phyloP scores from a whole-genome alignment of 2,329 filamentous ascomycete species.

The Diplocarpon mali region DNA sequence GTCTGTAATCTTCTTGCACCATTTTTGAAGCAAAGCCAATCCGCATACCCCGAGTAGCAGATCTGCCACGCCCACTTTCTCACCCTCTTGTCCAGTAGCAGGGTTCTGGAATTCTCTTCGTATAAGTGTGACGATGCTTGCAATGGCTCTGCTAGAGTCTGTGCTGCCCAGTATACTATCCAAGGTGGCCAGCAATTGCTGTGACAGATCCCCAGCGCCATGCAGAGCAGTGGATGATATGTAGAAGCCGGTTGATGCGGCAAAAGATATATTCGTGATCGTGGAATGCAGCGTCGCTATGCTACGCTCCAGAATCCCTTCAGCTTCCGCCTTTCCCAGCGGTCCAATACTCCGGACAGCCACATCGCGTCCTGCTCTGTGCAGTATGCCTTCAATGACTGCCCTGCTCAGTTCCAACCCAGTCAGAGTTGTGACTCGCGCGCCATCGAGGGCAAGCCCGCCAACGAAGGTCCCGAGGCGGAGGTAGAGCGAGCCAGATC shows the following conservation, averaged over 20 bases:
- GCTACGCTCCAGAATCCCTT: constrained; percentile 44
- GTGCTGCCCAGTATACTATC: constrained; percentile 57
- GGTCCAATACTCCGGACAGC: constrained; percentile 27
- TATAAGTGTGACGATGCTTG: constrained; percentile 53
- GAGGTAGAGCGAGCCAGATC: constrained; percentile 43
- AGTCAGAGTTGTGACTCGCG: constrained; percentile 29
- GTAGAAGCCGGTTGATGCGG: constrained; percentile 49
- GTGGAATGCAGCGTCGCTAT: constrained; percentile 45
- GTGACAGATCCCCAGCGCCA: constrained; percentile 43
- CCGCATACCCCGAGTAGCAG: constrained; percentile 50
- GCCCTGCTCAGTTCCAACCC: constrained; percentile 29
- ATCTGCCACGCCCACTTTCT: constrained; percentile 49
- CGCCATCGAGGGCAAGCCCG: constrained; percentile 28
- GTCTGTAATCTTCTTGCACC: constrained; percentile 40
- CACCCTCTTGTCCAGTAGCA: constrained; percentile 45
- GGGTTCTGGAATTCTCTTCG: constrained; percentile 54
- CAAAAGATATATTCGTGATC: constrained; percentile 48
- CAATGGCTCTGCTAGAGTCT: constrained; percentile 57
- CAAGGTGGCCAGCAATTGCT: constrained; percentile 45
- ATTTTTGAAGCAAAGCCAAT: constrained; percentile 49
- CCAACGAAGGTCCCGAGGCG: constrained; percentile 30
- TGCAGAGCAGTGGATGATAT: constrained; percentile 44
- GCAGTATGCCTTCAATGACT: constrained; percentile 29
- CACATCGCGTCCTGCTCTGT: constrained; percentile 29
- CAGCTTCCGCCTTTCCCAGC: constrained; percentile 40